These are phyloP conservation scores for Paxillus ammoniavirescens DNA, from an alignment of 768 basidiomycete genomes.

Conservation along the genomic window DNA sequence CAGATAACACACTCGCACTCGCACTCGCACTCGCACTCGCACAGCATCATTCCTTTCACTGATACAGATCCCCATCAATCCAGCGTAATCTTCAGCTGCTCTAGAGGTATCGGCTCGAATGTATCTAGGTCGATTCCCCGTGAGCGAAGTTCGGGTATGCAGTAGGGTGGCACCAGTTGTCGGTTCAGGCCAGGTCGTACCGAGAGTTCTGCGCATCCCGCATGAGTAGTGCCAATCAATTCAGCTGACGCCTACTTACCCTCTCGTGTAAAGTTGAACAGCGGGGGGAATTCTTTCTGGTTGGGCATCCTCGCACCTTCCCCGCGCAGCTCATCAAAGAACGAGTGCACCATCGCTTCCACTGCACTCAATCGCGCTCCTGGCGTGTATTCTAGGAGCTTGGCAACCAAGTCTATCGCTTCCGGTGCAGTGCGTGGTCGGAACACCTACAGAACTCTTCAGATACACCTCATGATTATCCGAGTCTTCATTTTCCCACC, in stretches of 20 bases:
- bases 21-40: constrained; percentile 14
- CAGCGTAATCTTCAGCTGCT: constrained; percentile 91
- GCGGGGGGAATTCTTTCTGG: constrained; percentile 89
- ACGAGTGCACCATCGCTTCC: constrained; percentile 90
- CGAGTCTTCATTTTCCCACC: constrained; percentile 39
- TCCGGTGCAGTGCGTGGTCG: constrained; percentile 94
- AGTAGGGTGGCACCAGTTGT: constrained; percentile 86
- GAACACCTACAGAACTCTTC: constrained; percentile 71
- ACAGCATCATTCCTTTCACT: constrained; percentile 23
- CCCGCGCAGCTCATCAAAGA: constrained; percentile 94
- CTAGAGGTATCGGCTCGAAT: constrained; percentile 97
- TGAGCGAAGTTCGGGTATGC: constrained; percentile 84
- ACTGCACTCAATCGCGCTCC: constrained; percentile 85
- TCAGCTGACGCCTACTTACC: constrained; percentile 50
- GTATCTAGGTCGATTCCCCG: constrained; percentile 85
- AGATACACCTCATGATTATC: constrained; percentile 10
- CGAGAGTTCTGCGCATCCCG: constrained; percentile 72
- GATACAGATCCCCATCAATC: constrained; percentile 54
- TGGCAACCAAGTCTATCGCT: constrained; percentile 94
- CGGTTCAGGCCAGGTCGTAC: constrained; percentile 93
- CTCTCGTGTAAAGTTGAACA: constrained; percentile 96
- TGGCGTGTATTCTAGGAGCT: constrained; percentile 97
- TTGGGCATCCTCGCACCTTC: constrained; percentile 96
- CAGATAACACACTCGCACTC: constrained; percentile 25
- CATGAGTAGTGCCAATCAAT: constrained; percentile 5